Conservation (phyloP, 805 yeast genomes). For the Teunomyces barrocoloradensis region DNA sequence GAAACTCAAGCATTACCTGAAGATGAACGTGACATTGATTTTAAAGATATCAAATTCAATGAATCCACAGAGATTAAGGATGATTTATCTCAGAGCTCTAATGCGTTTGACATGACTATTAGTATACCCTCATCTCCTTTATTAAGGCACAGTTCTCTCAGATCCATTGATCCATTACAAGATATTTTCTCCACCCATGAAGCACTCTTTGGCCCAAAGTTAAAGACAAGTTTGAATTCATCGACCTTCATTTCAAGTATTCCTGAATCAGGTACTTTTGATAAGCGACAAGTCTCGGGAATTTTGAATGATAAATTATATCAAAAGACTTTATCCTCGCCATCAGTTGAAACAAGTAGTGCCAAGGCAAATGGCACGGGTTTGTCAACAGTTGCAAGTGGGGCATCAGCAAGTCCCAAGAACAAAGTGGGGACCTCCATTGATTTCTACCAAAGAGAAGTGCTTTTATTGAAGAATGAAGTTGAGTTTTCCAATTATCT, state of each 20-base stretch:
- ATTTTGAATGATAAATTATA: constrained; percentile 13
- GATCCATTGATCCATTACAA: constrained; percentile 8
- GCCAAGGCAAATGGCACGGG: constrained; percentile 4
- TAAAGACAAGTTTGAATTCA: background rate
- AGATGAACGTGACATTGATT: constrained; percentile 10
- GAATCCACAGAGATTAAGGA: constrained; percentile 4
- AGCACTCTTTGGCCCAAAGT: constrained; percentile 25
- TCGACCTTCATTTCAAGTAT: constrained; percentile 2
- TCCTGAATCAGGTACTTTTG: background rate
- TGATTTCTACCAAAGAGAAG: constrained; percentile 56
- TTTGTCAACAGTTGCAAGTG: background rate
- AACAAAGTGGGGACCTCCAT: constrained; percentile 20
- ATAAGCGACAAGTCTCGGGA: constrained; percentile 3
- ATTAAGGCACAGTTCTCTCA: background rate
- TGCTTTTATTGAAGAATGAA: constrained; percentile 56
- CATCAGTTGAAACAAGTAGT: constrained; percentile 20
- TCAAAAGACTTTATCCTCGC: constrained; percentile 18
- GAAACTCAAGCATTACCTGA: constrained; percentile 8
- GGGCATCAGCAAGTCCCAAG: constrained; percentile 6
- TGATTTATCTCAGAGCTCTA: background rate
- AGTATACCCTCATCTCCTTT: constrained; percentile 1
- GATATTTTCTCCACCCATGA: constrained; percentile 32
- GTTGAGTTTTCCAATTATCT: constrained; percentile 56
- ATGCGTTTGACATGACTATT: background rate
- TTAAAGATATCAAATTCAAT: constrained; percentile 25